Conservation (phyloP, 768 basidiomycete species). For the Amanita rimosa region DNA sequence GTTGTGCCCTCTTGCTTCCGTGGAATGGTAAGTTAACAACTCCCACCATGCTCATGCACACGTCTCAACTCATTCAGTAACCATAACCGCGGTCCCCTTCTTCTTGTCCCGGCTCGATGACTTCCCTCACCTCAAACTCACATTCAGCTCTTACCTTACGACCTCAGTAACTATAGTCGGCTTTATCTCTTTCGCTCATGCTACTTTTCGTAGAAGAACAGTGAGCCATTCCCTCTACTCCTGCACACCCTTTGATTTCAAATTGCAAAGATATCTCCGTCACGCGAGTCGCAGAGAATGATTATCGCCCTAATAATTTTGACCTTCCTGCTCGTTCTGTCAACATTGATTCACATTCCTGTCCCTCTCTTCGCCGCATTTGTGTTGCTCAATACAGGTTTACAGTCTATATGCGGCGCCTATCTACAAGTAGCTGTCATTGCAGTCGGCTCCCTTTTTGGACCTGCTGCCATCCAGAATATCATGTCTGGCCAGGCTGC, state of each 20-base stretch:
- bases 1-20: constrained; percentile 69
- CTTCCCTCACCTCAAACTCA: constrained; percentile 39
- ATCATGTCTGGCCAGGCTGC: constrained; percentile 82
- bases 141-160: constrained; percentile 59
- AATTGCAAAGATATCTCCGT: constrained; percentile 41
- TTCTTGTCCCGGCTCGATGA: constrained; percentile 60
- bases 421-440: constrained; percentile 73
- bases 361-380: constrained; percentile 54
- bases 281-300: constrained; percentile 41
- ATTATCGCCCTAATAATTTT: constrained; percentile 41
- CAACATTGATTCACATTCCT: constrained; percentile 46
- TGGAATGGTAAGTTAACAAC: constrained; percentile 85
- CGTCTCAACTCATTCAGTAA: constrained; percentile 30
- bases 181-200: constrained; percentile 63
- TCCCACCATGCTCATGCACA: constrained; percentile 8
- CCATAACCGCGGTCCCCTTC: constrained; percentile 81
- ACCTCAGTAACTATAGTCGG: constrained; percentile 53
- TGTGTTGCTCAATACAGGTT: constrained; percentile 46
- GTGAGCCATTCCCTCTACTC: constrained; percentile 24
- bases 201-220: constrained; percentile 57
- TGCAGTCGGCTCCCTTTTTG: constrained; percentile 76
- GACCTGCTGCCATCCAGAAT: constrained; percentile 58
- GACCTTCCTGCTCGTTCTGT: constrained; percentile 48
- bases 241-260: not conserved
- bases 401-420: constrained; percentile 51